These are phyloP conservation scores for Colletotrichum cereale DNA, from an alignment of 2,329 filamentous ascomycete genomes.

Conservation along the genomic window DNA sequence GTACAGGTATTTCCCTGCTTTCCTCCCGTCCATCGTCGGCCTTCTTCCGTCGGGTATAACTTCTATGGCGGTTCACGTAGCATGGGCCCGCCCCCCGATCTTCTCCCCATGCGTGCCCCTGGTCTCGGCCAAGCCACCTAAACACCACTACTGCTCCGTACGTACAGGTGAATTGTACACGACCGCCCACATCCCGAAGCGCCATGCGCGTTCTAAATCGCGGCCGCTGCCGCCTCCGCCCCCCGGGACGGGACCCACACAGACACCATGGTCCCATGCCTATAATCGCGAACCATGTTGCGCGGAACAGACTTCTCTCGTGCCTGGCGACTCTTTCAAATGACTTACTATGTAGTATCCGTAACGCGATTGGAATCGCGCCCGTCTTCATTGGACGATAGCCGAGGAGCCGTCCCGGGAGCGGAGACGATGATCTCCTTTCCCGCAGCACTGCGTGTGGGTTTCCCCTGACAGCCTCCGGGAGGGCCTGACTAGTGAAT, in stretches of 20 bases:
- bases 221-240: constrained; percentile 1
- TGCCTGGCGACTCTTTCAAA: neutral
- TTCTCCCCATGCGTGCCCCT: neutral
- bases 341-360: constrained; percentile 2
- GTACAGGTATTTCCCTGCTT: constrained; percentile 1
- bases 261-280: neutral
- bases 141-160: neutral
- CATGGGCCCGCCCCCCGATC: neutral
- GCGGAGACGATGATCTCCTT: neutral
- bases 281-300: neutral
- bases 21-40: neutral
- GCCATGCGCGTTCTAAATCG: constrained; percentile 2
- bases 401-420: neutral
- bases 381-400: constrained; percentile 23
- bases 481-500: neutral
- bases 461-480: constrained; percentile 12
- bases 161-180: neutral
- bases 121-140: constrained; percentile 35
- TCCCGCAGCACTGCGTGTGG: neutral
- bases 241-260: constrained; percentile 13
- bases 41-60: neutral
- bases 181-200: constrained; percentile 34
- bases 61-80: neutral
- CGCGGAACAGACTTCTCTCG: neutral
- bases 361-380: constrained; percentile 30